phyloP scores from a whole-genome alignment of 164 flowering plant species.

The Warburgia ugandensis region DNA sequence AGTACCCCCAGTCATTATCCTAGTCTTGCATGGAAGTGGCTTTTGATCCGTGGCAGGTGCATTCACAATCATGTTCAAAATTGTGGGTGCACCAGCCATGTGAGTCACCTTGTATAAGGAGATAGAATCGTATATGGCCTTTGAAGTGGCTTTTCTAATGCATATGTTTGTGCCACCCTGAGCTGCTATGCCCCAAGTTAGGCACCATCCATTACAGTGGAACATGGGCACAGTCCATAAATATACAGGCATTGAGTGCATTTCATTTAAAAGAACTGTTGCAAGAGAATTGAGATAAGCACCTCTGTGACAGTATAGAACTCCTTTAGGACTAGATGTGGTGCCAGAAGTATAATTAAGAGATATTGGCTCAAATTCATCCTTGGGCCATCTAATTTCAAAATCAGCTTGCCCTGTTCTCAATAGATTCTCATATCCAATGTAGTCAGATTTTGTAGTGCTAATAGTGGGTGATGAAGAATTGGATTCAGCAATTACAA shows the following conservation, averaged over 20 bases:
- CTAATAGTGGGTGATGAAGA: not conserved
- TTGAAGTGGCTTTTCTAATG: slow-evolving; percentile 55
- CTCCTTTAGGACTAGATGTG: slow-evolving; percentile 83
- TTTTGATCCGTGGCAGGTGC: slow-evolving; percentile 31
- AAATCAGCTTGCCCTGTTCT: not conserved
- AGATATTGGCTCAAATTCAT: slow-evolving; percentile 76
- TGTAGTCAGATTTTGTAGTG: too few species aligned
- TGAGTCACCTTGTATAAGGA: slow-evolving; percentile 63
- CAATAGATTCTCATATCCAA: not conserved
- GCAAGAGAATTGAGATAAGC: slow-evolving; percentile 69
- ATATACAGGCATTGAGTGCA: slow-evolving; percentile 65
- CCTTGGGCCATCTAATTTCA: slow-evolving; percentile 33
- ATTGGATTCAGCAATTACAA: slow-evolving; percentile 42
- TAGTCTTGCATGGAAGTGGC: slow-evolving; percentile 19
- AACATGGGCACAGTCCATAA: slow-evolving; percentile 94
- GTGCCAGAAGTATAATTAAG: slow-evolving; percentile 91
- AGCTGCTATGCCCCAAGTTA: slow-evolving; percentile 90
- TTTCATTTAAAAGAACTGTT: slow-evolving; percentile 59
- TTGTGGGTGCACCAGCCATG: slow-evolving; percentile 78
- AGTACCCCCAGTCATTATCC: slow-evolving; percentile 77
- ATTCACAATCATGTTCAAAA: slow-evolving; percentile 63
- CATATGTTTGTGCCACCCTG: slow-evolving; percentile 92
- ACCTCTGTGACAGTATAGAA: slow-evolving; percentile 79
- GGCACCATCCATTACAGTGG: slow-evolving; percentile 96
- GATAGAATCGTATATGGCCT: slow-evolving; percentile 48